Evolutionary conservation across 352 stramenopile genomes (phyloP), one percentile per base, ranked within the genome.

Genomic region (Thalassiosira hispida): DNA sequence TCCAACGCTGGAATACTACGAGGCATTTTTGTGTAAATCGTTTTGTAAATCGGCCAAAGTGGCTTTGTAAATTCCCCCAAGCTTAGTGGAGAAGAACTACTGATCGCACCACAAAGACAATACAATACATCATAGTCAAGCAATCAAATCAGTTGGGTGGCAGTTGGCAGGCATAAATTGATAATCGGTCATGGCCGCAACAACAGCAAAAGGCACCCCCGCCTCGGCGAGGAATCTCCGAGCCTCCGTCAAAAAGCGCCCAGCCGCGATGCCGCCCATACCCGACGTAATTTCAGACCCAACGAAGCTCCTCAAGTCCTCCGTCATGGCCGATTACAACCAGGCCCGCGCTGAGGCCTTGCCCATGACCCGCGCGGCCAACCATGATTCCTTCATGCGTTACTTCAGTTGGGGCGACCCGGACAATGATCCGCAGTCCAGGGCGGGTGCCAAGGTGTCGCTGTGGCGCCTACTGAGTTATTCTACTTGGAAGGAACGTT

Each of bases 391-490:
- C 31, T 76, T 73, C 57, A 67, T 74, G 12, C 29, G 18, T 22
- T 74, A 71, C 60, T 77, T 83, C 35, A 9, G 11, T 8, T 77
- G 66, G 23, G 66, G 31, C 14, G 53, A 83, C 71, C 60, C 74
- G 27, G 25, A 83, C 20, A 35, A 60, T 23, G 62, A 70, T 29
- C 74, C 66, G 6, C 5, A 77, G 14, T 7, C 55, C 18, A 74
- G 51, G 3, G 4, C 42, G 8, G 51, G n/a, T 1, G 46, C 62
- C 18, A 80, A 80, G 35, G 76, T 84, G 44, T 69, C 61, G 22
- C 33, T 84, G 3, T 75, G 44, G 40, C 18, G 23, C 3, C 46
- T 85, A 29, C 44, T 85, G 14, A 78, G 62, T 55, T 82, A 75
- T 29, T 77, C 69, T 5, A 81, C 71, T 16, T 20, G 0, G 6